Evolutionary conservation across 2,329 filamentous ascomycete species (phyloP).

Genomic region (Lecanicillium sp.): DNA sequence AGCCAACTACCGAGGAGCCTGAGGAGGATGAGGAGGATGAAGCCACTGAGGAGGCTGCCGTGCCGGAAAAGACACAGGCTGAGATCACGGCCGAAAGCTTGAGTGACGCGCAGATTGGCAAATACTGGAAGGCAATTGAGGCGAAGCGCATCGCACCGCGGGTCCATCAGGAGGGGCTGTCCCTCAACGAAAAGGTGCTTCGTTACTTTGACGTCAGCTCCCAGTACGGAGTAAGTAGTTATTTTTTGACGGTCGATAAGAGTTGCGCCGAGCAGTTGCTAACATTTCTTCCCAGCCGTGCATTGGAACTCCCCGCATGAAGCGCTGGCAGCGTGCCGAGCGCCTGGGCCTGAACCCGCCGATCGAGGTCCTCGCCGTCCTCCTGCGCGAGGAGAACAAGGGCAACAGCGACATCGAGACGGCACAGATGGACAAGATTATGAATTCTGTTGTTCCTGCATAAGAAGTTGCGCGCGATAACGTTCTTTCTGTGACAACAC

Average conservation of each 20-base stretch:
- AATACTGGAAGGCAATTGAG: conserved; percentile 75
- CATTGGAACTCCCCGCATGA: conserved; percentile 73
- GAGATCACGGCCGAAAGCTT: conserved; percentile 59
- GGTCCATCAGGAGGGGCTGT: conserved; percentile 72
- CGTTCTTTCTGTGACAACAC: background rate
- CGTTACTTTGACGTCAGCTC: conserved; percentile 88
- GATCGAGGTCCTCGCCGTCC: conserved; percentile 80
- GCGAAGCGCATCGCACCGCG: conserved; percentile 58
- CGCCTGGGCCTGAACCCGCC: conserved; percentile 79
- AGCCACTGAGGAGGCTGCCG: conserved; percentile 24
- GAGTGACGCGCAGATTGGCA: conserved; percentile 60
- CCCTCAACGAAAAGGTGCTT: conserved; percentile 74
- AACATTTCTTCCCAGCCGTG: conserved; percentile 58
- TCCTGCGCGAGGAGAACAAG: conserved; percentile 63
- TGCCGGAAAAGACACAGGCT: conserved; percentile 39
- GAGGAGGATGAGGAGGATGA: conserved; percentile 21
- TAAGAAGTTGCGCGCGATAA: conserved; percentile 25
- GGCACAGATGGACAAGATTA: conserved; percentile 68
- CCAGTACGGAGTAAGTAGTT: conserved; percentile 75
- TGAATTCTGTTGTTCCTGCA: conserved; percentile 43
- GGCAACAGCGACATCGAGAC: conserved; percentile 50
- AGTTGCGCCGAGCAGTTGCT: background rate
- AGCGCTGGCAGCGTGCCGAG: conserved; percentile 84
- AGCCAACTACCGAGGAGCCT: conserved; percentile 18
- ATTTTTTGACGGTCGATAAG: conserved; percentile 15